Evolutionary conservation across 805 yeast genomes (phyloP), one percentile per base, ranked within the genome.

Genomic region (Candida boleticola): DNA sequence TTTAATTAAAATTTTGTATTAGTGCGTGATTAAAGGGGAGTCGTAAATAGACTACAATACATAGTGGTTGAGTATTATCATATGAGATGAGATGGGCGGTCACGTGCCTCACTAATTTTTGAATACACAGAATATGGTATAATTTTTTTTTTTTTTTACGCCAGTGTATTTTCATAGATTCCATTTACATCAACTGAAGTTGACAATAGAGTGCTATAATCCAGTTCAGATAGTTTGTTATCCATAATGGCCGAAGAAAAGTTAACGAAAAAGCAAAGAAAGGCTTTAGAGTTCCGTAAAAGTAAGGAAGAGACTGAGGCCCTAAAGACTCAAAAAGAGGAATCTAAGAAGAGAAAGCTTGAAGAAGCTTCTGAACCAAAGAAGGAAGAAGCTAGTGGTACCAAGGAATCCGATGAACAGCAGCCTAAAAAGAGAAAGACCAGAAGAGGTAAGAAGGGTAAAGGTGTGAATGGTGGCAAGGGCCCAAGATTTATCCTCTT

Each of bases 401-500:
- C 21, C 21, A n/a, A 11, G 16, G 51, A 37, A n/a, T 5, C 45
- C 3, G 50, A 39, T 3, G 54, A 45, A 29, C 58, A 47, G 19
- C 48, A 65, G 4, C 73, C 71, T 53, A 84, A 83, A 70, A 84
- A 80, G 60, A 69, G 92, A 50, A 83, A 85, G 60, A 82, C 90
- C 2, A 77, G 92, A 66, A 73, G 87, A 62, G 89, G 90, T 21
- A 83, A 84, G 65, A 83, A 83, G 48, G 85, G 85, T 17, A 80
- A 74, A 59, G 83, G 81, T 10, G 64, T 60, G 3, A 67, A 64
- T 46, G 71, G 66, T 25, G 71, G 68, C 6, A 63, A 57, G 48
- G 83, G 79, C 14, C 84, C 80, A 42, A 71, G 95, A 55, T 90
- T 85, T 54, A 76, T 93, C 41, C 65, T 93, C 25, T 93, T 93